Evolutionary conservation across 805 yeast genomes (phyloP), one percentile per base, ranked within the genome.

Genomic region (Zygosaccharomyces pseudorouxii): DNA sequence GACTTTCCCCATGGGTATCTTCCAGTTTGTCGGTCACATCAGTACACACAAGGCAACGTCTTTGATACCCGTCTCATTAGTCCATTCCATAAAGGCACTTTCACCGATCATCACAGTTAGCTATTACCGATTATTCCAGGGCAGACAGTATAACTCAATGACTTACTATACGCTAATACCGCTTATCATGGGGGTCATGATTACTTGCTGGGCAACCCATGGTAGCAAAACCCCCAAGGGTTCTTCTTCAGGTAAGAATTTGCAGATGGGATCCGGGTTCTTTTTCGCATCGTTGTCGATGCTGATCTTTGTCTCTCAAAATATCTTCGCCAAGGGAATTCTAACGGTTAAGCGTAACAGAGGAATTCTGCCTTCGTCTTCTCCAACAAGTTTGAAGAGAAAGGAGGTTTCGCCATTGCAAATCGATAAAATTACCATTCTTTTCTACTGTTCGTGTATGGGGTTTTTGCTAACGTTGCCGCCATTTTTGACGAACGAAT

Each of bases 21-120:
- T 92, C 70, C 98, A 92, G 71, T 86, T 92, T 56, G 72, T 84
- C 18, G 99, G 98, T 18, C 98, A 92, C 67, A 81, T 90, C 53
- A 80, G 95, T 11, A 80, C 95, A 6, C 97, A 90, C 64, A 86
- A 86, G 62, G 92, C 98, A n/a, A 89, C 97, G 2, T 78, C 90
- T 2, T 67, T 86, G 52, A 87, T 93, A 45, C 97, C 97, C 0
- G 97, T 93, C n/a, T 86, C 97, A 4, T 71, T 90, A 55, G 97
- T 93, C 18, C 97, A 92, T 66, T 89, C 97, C 7, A 82, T 92
- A 57, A 93, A 93, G 70, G 93, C 97, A 1, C 72, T 92, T 33
- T 84, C 95, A 28, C 99, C 99, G 2, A 73, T 92, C 22, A 79
- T 88, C 42, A 92, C 98, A 0, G 97, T 93, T 10, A 66, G 80